These are phyloP conservation scores for Marasmius tenuissimus DNA, from an alignment of 1,284 basidiomycete genomes.

Conservation along the genomic window DNA sequence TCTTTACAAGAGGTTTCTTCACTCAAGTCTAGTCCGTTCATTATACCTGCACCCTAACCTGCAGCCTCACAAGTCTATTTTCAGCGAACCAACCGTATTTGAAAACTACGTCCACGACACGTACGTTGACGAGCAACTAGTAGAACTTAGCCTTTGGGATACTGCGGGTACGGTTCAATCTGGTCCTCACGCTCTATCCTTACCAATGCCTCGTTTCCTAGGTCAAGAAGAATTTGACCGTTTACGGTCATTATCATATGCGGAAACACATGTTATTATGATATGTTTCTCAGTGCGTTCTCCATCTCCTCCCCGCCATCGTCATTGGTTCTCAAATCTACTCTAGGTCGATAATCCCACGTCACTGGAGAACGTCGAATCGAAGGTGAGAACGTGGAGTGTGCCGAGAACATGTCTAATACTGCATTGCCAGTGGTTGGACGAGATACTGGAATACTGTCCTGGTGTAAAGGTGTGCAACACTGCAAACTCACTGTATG, in stretches of 20 bases:
- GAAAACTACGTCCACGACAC: slow-evolving; percentile 92
- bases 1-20: slow-evolving; percentile 85
- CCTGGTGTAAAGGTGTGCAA: slow-evolving; percentile 85
- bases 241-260: slow-evolving; percentile 87
- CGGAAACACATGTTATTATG: slow-evolving; percentile 94
- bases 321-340: not conserved
- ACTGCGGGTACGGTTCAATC: slow-evolving; percentile 70
- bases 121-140: slow-evolving; percentile 76
- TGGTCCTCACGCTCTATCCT: slow-evolving; percentile 10
- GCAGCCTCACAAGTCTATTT: not conserved
- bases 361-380: slow-evolving; percentile 90
- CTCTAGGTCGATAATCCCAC: slow-evolving; percentile 84
- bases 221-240: slow-evolving; percentile 97
- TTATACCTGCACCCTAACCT: not conserved
- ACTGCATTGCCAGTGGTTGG: slow-evolving; percentile 67
- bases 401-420: slow-evolving; percentile 1
- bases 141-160: slow-evolving; percentile 95
- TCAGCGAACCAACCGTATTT: slow-evolving; percentile 88
- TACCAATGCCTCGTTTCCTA: slow-evolving; percentile 29
- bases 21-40: slow-evolving; percentile 82
- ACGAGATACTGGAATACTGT: slow-evolving; percentile 87
- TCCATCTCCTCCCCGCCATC: not conserved
- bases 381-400: slow-evolving; percentile 62
- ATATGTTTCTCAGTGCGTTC: slow-evolving; percentile 85
- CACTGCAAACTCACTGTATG: slow-evolving; percentile 7